Base-by-base conservation (phyloP, 106 monocot genomes). In the Allium fistulosum region DNA sequence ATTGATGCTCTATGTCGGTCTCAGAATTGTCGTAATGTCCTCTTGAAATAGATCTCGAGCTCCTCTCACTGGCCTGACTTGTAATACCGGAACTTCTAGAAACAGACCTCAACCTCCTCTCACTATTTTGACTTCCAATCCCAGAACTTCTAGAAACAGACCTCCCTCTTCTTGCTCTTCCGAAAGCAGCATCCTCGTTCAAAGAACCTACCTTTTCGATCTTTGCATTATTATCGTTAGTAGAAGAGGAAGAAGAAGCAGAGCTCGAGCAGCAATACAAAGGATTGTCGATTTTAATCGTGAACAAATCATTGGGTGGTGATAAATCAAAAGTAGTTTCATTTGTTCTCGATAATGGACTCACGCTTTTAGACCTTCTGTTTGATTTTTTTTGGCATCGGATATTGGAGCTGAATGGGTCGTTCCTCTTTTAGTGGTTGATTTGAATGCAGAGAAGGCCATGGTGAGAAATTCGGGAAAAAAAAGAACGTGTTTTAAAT, bases 1-100 rank as follows among this genome's bases (percentile, higher is more conserved):
- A 58, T 15, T 61, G 68, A 46, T 59, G 16, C 55, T 73, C 77
- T 58, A 69, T 46, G 45, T 73, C 73, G 63, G 62, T 73, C 81
- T 73, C n/a, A n/a, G n/a, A n/a, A n/a, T n/a, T n/a, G n/a, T n/a
- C n/a, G n/a, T n/a, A n/a, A n/a, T n/a, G n/a, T n/a, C n/a, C n/a
- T n/a, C n/a, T n/a, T n/a, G n/a, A n/a, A n/a, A n/a, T n/a, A n/a
- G n/a, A n/a, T n/a, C n/a, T n/a, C n/a, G n/a, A n/a, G n/a, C n/a
- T n/a, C n/a, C n/a, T n/a, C n/a, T n/a, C n/a, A n/a, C n/a, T n/a
- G n/a, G n/a, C n/a, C n/a, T n/a, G n/a, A n/a, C n/a, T n/a, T n/a
- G n/a, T n/a, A n/a, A n/a, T n/a, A n/a, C 17, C 52, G 11, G 66
- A 67, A 49, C 50, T 12, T 11, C 66, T 67, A 49, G 51, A 10